Conservation (phyloP, 1,284 basidiomycete genomes). For the Flammula alnicola region DNA sequence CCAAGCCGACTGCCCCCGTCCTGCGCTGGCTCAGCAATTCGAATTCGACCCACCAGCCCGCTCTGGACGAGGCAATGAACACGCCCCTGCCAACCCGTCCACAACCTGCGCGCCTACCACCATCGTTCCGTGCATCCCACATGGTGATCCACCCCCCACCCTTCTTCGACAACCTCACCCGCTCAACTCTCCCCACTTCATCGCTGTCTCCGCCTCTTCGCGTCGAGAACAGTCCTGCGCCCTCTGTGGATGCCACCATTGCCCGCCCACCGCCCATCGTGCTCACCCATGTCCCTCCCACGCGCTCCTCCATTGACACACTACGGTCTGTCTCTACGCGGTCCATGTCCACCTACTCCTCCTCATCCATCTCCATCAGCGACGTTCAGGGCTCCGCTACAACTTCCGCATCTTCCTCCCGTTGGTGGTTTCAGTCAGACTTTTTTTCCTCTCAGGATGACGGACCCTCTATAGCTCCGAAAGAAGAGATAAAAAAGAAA, state of each 20-base stretch:
- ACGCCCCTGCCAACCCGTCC: slow-evolving; percentile 46
- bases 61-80: slow-evolving; percentile 45
- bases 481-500: slow-evolving; percentile 65
- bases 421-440: slow-evolving; percentile 58
- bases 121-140: slow-evolving; percentile 38
- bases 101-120: slow-evolving; percentile 50
- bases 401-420: slow-evolving; percentile 30
- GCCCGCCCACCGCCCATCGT: slow-evolving; percentile 37
- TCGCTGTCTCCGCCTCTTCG: slow-evolving; percentile 50
- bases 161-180: slow-evolving; percentile 63
- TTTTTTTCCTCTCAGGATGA: slow-evolving; percentile 62
- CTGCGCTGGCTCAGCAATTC: slow-evolving; percentile 53
- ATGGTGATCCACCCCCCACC: slow-evolving; percentile 52
- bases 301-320: slow-evolving; percentile 62
- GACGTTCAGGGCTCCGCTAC: slow-evolving; percentile 13
- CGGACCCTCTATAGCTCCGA: slow-evolving; percentile 56
- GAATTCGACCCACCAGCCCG: slow-evolving; percentile 21
- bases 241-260: slow-evolving; percentile 1
- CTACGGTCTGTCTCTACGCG: slow-evolving; percentile 58
- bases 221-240: slow-evolving; percentile 18
- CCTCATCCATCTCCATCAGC: slow-evolving; percentile 22
- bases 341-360: slow-evolving; percentile 31
- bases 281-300: slow-evolving; percentile 41
- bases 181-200: slow-evolving; percentile 67
- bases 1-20: slow-evolving; percentile 45